A percentile compares a stretch with the other conserved stretches of the same genome.
Conservation (phyloP, 345 rosid species). For the Brassica carinata region DNA sequence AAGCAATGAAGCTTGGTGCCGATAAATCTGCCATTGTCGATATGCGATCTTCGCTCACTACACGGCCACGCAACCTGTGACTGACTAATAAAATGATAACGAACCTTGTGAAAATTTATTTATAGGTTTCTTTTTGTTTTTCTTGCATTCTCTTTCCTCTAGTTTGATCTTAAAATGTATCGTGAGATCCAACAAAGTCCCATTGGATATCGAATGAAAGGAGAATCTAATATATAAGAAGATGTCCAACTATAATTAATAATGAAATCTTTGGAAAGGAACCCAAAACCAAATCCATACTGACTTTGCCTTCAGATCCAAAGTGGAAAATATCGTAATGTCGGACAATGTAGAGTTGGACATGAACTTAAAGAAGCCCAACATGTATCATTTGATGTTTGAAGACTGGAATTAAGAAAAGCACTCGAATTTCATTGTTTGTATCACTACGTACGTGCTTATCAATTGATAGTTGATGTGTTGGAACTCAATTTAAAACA, state of each 20-base stretch:
- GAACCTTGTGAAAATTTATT: neutral
- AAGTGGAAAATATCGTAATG: too few species aligned
- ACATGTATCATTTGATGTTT: slow-evolving; percentile 14
- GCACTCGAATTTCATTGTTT: slow-evolving; percentile 2
- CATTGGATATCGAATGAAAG: too few species aligned
- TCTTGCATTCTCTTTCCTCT: slow-evolving; percentile 14
- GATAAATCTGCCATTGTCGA: slow-evolving; percentile 89
- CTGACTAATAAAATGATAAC: neutral
- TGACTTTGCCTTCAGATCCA: too few species aligned
- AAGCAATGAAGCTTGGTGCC: slow-evolving; percentile 84
- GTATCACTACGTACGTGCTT: neutral
- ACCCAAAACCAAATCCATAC: too few species aligned
- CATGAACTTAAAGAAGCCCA: too few species aligned
- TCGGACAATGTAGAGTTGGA: too few species aligned
- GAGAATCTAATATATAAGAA: too few species aligned
- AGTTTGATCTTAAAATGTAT: slow-evolving; percentile 5
- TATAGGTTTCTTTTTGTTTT: slow-evolving; percentile 15
- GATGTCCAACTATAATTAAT: too few species aligned
- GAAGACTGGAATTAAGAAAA: neutral
- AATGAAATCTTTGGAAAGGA: too few species aligned
- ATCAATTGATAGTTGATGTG: neutral
- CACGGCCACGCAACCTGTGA: slow-evolving; percentile 50
- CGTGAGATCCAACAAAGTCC: too few species aligned
- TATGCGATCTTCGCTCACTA: slow-evolving; percentile 89
- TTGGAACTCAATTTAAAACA: too few species aligned